A percentile compares a stretch with the other conserved stretches of the same genome.
Evolutionary conservation across 140 eudicot species (phyloP).

Genomic region (Cichorium intybus): DNA sequence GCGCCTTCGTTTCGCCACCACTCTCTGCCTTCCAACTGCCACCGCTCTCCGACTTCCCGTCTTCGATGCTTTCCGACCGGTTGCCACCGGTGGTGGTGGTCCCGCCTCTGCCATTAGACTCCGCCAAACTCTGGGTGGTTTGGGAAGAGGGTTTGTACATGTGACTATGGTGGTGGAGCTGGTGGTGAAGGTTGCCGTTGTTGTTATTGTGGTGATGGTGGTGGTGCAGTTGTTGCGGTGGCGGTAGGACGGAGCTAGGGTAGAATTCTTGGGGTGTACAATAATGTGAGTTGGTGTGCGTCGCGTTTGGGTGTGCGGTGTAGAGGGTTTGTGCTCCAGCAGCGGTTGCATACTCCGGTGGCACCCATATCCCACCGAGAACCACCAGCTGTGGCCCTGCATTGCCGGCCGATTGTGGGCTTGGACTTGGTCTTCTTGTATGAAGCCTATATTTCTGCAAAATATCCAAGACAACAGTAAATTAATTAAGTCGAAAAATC

Average conservation of each 20-base stretch:
- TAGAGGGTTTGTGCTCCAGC: conserved; percentile 74
- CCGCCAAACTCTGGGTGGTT: conserved; percentile 59
- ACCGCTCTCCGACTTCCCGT: conserved; percentile 78
- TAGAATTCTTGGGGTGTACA: conserved; percentile 67
- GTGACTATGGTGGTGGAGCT: conserved; percentile 48
- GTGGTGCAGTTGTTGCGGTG: conserved; percentile 44
- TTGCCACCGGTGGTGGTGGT: conserved; percentile 46
- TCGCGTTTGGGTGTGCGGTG: conserved; percentile 50
- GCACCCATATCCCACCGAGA: conserved; percentile 97
- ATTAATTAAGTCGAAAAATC: not conserved
- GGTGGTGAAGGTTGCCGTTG: conserved; percentile 40
- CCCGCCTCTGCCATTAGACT: conserved; percentile 58
- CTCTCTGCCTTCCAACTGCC: conserved; percentile 94
- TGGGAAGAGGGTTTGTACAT: conserved; percentile 58
- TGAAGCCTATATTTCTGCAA: conserved; percentile 94
- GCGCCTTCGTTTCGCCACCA: conserved; percentile 56
- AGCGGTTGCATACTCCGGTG: conserved; percentile 77
- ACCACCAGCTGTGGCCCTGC: conserved; percentile 77
- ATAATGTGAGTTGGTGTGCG: conserved; percentile 55
- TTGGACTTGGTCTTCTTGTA: conserved; percentile 93
- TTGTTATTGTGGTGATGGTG: conserved; percentile 27
- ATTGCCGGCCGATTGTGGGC: conserved; percentile 64
- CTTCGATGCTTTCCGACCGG: conserved; percentile 90
- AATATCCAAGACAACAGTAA: not conserved
- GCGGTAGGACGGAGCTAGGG: conserved; percentile 37